Base-by-base conservation (phyloP, 306 rosid species). In the Oxytropis ochrocephala region DNA sequence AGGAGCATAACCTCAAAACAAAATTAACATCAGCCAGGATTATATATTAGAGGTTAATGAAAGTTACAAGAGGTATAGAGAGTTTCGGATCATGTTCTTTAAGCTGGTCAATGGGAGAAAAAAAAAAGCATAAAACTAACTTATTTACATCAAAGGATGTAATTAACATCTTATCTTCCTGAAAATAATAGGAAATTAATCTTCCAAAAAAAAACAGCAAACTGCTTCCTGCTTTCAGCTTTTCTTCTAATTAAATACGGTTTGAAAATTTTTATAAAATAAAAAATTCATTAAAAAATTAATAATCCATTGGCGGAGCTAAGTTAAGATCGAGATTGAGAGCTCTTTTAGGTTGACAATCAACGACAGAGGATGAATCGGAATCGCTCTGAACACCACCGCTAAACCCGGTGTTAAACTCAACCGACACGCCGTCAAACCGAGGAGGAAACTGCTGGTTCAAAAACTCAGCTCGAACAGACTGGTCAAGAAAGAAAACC, bases 321-420 rank as follows among this genome's bases (percentile, higher is more conserved):
- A 87, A 78, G 74, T 87, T 87, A 21, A 87, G 93, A 79, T 87
- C 90, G 12, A 87, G 90, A 64, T 85, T 85, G 27, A 87, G 79
- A 2, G 38, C 75, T 73, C 55, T 60, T 6, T 58, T 79, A 14
- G 92, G 89, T 29, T 75, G 81, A 47, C 51, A 82, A 69, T 85
- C 88, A 2, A 79, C 75, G 33, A 75, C 82, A 6, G 85, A 82
- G 8, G 89, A 82, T 0, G 86, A 82, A 52, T 83, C 88, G 0
- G 88, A 76, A 41, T 87, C 83, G 35, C 83, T 85, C 67, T 77
- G 85, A n/a, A 53, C 35, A 35, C 70, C 67, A 50, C 79, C 73
- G 0, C 74, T 11, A 21, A 73, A 56, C 10, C 76, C 55, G 8
- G 49, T n/a, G 13, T 60, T 78, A 12, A 68, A 60, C 49, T 69